Base-by-base conservation (phyloP, 257 asterid genomes). In the Capsicum pubescens region DNA sequence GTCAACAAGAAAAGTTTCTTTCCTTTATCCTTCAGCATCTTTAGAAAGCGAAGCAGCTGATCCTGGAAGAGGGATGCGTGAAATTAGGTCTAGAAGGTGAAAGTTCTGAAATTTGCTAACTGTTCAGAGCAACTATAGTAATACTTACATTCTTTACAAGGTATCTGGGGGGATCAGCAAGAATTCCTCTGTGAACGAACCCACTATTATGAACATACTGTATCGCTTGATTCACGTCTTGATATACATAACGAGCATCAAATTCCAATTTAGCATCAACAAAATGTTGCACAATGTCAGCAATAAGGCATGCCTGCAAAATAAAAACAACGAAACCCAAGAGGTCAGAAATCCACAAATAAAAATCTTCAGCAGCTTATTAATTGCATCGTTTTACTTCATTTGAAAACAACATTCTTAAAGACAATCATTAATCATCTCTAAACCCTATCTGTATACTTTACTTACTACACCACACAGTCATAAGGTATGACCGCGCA, bases 211-310 rank as follows among this genome's bases (percentile, higher is more conserved):
- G 99, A 56, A 93, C 99, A 88, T 93, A 96, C 86, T 94, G 97
- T 85, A 96, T 96, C 78, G 99, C 98, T 84, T 90, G 93, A 83
- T 93, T 91, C 74, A 96, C 97, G 86, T 96, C 99, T 90, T 96
- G 89, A 82, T 96, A 94, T 89, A 96, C 89, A 91, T 94, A 96
- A 84, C 94, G 88, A 87, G 99, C 84, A 79, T 96, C 98, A 88
- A 96, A 96, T 77, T 96, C 99, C 91, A 94, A 87, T 90, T 94
- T 95, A 67, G 98, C 99, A 67, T 96, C 97, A 88, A 94, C 97
- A 86, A 96, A 96, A 84, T 96, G 98, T 88, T 96, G 99, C 86
- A 96, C 94, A 52, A 96, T 90, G 87, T 96, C 99, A 86, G 98
- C 98, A 83, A 96, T 93, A 82, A 96, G 97, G 91, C 99, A 94